phyloP scores from a whole-genome alignment of 2,329 filamentous ascomycete genomes.

The Verticillium dahliae region DNA sequence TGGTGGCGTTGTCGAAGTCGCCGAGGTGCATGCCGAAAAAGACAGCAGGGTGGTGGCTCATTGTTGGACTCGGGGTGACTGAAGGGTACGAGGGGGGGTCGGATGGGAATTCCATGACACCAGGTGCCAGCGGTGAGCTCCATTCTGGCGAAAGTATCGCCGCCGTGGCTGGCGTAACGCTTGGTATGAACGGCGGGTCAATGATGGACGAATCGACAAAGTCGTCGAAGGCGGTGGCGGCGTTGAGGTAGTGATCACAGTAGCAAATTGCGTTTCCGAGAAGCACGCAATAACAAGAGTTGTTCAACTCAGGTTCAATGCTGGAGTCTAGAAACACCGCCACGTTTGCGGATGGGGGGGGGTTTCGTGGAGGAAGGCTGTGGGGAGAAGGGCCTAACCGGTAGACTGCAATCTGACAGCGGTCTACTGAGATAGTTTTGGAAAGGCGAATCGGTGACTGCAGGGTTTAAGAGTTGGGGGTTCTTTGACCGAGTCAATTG shows the following conservation, averaged over 20 bases:
- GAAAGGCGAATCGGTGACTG: slow-evolving; percentile 4
- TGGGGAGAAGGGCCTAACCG: not conserved
- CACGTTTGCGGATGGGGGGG: slow-evolving; percentile 7
- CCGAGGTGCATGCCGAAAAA: slow-evolving; percentile 3
- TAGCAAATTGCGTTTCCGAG: slow-evolving; percentile 10
- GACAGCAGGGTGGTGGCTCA: slow-evolving; percentile 8
- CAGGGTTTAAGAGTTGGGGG: slow-evolving; percentile 4
- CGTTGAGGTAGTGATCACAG: slow-evolving; percentile 8
- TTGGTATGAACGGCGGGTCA: slow-evolving; percentile 4
- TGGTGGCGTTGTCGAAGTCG: slow-evolving; percentile 1
- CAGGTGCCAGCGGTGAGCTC: slow-evolving; percentile 13
- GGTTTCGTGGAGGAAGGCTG: not conserved
- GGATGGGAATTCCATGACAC: slow-evolving; percentile 13
- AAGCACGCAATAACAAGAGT: slow-evolving; percentile 13
- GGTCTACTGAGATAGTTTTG: not conserved
- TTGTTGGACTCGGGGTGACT: slow-evolving; percentile 10
- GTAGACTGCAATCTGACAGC: not conserved
- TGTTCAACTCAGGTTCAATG: slow-evolving; percentile 9
- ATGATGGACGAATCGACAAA: slow-evolving; percentile 8
- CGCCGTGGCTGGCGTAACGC: not conserved
- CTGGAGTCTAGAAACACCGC: slow-evolving; percentile 11
- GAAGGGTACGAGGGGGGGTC: slow-evolving; percentile 13
- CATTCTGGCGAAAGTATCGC: slow-evolving; percentile 5
- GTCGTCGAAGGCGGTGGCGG: slow-evolving; percentile 1
- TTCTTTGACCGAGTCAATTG: slow-evolving; percentile 15